Conservation (phyloP, 805 yeast genomes). For the Wickerhamiella siamensis region DNA sequence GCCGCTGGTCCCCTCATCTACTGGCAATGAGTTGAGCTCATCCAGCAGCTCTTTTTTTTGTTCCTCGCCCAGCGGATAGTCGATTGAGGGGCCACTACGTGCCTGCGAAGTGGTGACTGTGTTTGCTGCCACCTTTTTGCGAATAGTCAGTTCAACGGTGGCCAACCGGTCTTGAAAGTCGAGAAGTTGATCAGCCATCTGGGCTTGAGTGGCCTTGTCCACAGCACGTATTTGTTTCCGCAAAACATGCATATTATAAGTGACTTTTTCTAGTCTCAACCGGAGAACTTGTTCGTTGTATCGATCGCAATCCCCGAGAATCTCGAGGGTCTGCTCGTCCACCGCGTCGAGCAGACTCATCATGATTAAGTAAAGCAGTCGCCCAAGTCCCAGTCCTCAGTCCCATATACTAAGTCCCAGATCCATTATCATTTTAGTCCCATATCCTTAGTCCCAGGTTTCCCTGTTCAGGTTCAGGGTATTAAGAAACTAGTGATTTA, state of each 20-base stretch:
- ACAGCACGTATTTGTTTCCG: neutral
- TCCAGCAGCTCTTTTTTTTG: conserved; percentile 1
- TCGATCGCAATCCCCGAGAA: neutral
- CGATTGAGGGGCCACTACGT: neutral
- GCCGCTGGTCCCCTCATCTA: neutral
- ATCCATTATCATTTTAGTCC: no score
- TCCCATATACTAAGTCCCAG: no score
- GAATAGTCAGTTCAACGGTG: conserved; percentile 2
- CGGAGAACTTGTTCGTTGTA: neutral
- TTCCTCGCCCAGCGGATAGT: neutral
- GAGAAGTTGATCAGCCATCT: neutral
- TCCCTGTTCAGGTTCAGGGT: no score
- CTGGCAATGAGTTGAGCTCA: conserved; percentile 8
- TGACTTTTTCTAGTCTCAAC: neutral
- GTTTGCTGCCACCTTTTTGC: neutral
- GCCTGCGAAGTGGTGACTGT: neutral
- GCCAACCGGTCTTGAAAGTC: conserved; percentile 5
- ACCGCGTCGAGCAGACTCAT: neutral
- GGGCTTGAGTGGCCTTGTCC: neutral
- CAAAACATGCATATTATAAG: neutral
- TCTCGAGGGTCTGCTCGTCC: neutral
- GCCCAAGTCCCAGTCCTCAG: no score
- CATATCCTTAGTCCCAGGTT: no score
- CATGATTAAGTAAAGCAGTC: neutral
- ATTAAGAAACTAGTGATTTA: no score